Evolutionary conservation across 805 yeast genomes (phyloP).

Genomic region (Ogataea parapolymorpha): DNA sequence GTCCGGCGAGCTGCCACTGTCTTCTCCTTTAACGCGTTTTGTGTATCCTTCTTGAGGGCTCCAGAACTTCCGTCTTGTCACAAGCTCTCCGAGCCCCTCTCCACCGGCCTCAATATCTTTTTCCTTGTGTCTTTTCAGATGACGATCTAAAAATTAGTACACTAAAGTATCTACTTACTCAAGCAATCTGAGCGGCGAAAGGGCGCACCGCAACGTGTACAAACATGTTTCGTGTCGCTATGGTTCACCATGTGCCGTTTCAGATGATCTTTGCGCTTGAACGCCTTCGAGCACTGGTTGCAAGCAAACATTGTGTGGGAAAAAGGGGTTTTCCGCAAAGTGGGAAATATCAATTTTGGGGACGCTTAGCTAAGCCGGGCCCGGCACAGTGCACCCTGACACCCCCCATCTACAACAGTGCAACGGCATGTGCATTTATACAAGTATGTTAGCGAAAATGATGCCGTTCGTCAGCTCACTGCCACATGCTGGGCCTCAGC

Average conservation of each 20-base stretch:
- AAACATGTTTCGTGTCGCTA: conserved; percentile 3
- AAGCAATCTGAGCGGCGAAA: conserved; percentile 15
- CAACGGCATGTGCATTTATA: neutral
- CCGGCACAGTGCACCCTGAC: neutral
- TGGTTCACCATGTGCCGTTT: conserved; percentile 19
- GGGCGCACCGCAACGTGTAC: conserved; percentile 13
- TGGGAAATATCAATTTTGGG: neutral
- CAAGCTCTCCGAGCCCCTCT: conserved; percentile 10
- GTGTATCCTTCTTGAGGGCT: conserved; percentile 4
- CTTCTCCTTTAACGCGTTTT: neutral
- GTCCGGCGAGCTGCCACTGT: neutral
- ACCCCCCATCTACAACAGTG: neutral
- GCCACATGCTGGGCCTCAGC: conserved; percentile 24
- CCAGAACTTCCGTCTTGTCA: conserved; percentile 9
- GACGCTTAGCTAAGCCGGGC: neutral
- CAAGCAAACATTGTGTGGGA: conserved; percentile 9
- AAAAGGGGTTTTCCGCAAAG: neutral
- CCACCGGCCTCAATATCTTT: conserved; percentile 19
- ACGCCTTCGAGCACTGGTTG: conserved; percentile 13
- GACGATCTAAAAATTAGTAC: conserved; percentile 13
- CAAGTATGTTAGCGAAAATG: neutral
- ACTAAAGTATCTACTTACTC: conserved; percentile 7
- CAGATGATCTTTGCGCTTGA: conserved; percentile 21
- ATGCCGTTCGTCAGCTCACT: conserved; percentile 1
- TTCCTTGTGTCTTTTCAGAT: conserved; percentile 14